Base-by-base conservation (phyloP, 176 grass and related monocot species). In the Cenchrus fungigraminus region DNA sequence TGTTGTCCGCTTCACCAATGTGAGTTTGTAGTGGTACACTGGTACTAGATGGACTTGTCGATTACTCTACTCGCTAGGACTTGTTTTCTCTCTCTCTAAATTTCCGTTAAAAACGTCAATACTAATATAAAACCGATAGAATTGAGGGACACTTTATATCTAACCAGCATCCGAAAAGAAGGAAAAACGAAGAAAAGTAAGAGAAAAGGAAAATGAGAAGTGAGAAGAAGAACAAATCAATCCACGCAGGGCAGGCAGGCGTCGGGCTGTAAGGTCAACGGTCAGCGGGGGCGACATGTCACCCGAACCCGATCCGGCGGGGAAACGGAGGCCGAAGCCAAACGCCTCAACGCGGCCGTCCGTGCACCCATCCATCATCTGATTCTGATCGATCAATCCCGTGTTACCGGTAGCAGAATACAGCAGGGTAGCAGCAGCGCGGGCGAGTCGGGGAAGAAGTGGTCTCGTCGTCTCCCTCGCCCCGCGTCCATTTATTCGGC, bases 401-500 rank as follows among this genome's bases (percentile, higher is more conserved):
- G 65, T 71, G 79, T 71, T 58, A 82, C 65, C 52, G 65, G 79
- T 71, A 40, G 46, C 12, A 9, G 56, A 6, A 5, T 2, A 52
- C 5, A 20, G 17, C 17, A 57, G 45, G 37, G 3, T 40, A 46
- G 56, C 19, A 59, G 19, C 17, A 20, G 31, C 31, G 86, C 37
- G 37, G 4, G 37, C 37, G 13, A 49, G 49, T 6, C 1, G 10
- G 5, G 65, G 42, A 51, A 65, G 43, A 25, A 61, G 53, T 40
- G 28, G 73, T 73, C 69, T 14, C n/a, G 20, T n/a, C 34, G 14
- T 45, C 44, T 45, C 37, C 44, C 5, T 45, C 44, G 44, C 44
- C 58, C 7, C n/a, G 52, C 79, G 58, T 90, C 88, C 88, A 46
- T 79, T 15, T 62, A 61, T 87, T 61, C 88, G 79, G 82, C 88